Base-by-base conservation (phyloP, 192 early-diverging fungal species). In the Entomortierella lignicola region DNA sequence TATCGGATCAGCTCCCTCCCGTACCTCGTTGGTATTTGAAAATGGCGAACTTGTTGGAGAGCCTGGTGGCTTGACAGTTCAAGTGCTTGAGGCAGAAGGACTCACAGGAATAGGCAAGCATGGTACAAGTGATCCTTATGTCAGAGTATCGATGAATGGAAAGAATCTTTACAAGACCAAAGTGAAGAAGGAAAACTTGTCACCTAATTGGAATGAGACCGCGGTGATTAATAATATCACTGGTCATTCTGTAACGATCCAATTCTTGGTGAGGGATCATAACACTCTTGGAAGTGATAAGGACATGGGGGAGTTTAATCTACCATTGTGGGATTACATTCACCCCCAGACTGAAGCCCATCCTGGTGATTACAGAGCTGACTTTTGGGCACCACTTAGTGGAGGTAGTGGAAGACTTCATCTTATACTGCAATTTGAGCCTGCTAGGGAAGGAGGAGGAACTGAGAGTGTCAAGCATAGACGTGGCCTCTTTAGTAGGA, bases 81-180 rank as follows among this genome's bases (percentile, higher is more conserved):
- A 65, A 13, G 21, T 89, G 4, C 50, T 87, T n/a, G 85, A 77
- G 41, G 88, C 86, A 0, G 73, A 83, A 42, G 73, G 81, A 18
- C 66, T 89, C 20, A 69, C 71, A 48, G 85, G 86, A 29, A 77
- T 82, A 34, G 80, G 88, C 83, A 58, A 83, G 48, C 60, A 83
- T 32, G 82, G 81, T 23, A 87, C 89, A 7, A 92, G 92, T 57
- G 90, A 93, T 62, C 92, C 93, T 23, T 94, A 89, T 70, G 89
- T 91, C 18, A 88, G 83, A 44, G 84, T 91, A 27, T 64, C 82
- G 34, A 80, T 88, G 23, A 89, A 90, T 59, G 83, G 71, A 43
- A 93, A 91, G 55, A 85, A 75, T 23, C 55, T 95, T 17, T 65
- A 80, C 71, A 94, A 94, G 74, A 94, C 92, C 12, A 71, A 83